Percentiles rank a stretch among this genome's conserved stretches.
These are phyloP conservation scores for Musa schizocarpa DNA, from an alignment of 176 grass and related monocot genomes.

Conservation along the genomic window DNA sequence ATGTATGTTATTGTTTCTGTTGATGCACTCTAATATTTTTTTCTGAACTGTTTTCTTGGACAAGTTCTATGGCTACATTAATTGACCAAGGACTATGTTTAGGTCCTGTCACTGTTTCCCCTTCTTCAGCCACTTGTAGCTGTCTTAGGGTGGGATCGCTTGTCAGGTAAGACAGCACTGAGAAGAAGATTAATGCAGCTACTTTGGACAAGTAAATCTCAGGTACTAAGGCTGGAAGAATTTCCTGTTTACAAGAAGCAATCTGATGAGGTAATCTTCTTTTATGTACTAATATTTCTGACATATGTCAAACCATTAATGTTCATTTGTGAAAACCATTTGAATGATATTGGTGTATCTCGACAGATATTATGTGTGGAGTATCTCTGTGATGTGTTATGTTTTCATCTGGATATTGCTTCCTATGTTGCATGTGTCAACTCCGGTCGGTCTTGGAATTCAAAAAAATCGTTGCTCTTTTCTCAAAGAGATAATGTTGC, in stretches of 20 bases:
- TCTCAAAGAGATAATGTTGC: constrained; percentile 47
- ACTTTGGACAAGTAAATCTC: constrained; percentile 94
- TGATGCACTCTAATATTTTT: constrained; percentile 5
- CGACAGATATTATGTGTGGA: constrained; percentile 68
- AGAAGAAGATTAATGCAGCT: constrained; percentile 74
- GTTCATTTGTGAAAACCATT: neutral
- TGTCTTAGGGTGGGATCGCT: constrained; percentile 86
- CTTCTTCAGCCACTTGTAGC: constrained; percentile 89
- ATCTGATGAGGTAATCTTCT: constrained; percentile 49
- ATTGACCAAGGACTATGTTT: constrained; percentile 29
- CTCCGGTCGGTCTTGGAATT: constrained; percentile 59
- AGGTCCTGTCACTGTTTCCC: constrained; percentile 77
- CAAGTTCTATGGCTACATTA: constrained; percentile 25
- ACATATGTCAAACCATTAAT: constrained; percentile 15
- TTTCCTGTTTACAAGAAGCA: constrained; percentile 57
- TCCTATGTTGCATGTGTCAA: constrained; percentile 81
- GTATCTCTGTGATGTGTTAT: constrained; percentile 85
- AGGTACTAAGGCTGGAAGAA: constrained; percentile 63
- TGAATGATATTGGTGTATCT: constrained; percentile 34
- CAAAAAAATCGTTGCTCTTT: constrained; percentile 61
- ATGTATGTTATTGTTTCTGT: constrained; percentile 40
- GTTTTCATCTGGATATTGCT: constrained; percentile 88
- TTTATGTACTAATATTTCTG: constrained; percentile 5
- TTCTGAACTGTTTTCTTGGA: constrained; percentile 6
- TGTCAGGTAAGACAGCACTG: constrained; percentile 73